Conservation (phyloP, 2,329 filamentous ascomycete species). For the Cladorrhinum sp. region DNA sequence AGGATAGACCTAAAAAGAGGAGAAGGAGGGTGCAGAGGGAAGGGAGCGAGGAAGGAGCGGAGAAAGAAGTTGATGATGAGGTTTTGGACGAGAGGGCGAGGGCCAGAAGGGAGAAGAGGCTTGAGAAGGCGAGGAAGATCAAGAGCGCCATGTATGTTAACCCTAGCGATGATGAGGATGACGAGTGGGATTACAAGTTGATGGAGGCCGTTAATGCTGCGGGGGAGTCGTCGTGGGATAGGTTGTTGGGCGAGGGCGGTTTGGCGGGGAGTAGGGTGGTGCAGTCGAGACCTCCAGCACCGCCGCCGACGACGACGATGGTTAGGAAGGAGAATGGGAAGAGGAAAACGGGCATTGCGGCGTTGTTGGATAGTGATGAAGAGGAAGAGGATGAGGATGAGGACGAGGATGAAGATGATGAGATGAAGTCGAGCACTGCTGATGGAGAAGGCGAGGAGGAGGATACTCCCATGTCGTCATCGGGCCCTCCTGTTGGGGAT, state of each 20-base stretch:
- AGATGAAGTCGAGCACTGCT: constrained; percentile 16
- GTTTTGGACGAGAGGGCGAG: constrained; percentile 63
- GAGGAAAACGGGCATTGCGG: constrained; percentile 27
- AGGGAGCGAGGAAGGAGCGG: constrained; percentile 38
- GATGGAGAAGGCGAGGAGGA: constrained; percentile 29
- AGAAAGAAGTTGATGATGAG: constrained; percentile 47
- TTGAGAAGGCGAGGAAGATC: constrained; percentile 74
- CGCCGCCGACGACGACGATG: too few relatives aligned
- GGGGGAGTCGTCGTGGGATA: constrained; percentile 24
- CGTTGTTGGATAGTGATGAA: constrained; percentile 32
- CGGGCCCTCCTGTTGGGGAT: constrained; percentile 3
- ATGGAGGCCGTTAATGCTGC: constrained; percentile 30
- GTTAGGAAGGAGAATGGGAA: constrained; percentile 22
- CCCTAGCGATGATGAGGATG: constrained; percentile 86
- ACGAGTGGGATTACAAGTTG: constrained; percentile 51
- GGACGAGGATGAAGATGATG: constrained; percentile 25
- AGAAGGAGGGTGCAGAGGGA: constrained; percentile 34
- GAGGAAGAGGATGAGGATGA: constrained; percentile 27
- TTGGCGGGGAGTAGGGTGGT: constrained; percentile 1
- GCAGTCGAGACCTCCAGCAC: constrained; percentile 1
- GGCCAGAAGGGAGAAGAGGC: constrained; percentile 62
- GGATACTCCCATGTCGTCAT: constrained; percentile 22
- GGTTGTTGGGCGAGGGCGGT: constrained; percentile 23
- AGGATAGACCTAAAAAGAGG: constrained; percentile 56
- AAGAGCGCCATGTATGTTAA: constrained; percentile 83